phyloP scores from a whole-genome alignment of 495 filamentous ascomycete genomes.

The Massariosphaeria phaeospora region DNA sequence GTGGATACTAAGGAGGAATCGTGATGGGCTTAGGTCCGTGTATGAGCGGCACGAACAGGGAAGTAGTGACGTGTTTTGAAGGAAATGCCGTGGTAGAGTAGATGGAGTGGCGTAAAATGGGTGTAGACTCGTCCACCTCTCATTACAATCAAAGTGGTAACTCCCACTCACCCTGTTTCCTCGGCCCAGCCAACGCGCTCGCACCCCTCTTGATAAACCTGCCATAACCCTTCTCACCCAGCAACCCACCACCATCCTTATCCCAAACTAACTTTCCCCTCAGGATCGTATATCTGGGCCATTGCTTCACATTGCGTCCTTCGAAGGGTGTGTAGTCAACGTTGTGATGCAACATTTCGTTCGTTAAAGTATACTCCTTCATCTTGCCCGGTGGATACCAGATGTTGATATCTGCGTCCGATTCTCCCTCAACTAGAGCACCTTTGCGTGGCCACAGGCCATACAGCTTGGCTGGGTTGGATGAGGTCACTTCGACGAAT shows the following conservation, averaged over 20 bases:
- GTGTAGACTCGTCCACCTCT: background rate
- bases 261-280: slow-evolving; percentile 56
- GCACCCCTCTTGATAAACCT: slow-evolving; percentile 50
- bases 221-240: slow-evolving; percentile 50
- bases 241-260: slow-evolving; percentile 47
- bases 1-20: too few relatives aligned
- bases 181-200: slow-evolving; percentile 40
- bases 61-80: too few relatives aligned
- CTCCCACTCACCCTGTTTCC: slow-evolving; percentile 26
- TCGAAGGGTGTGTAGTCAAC: slow-evolving; percentile 61
- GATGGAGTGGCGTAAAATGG: background rate
- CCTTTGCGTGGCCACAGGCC: slow-evolving; percentile 55
- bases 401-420: slow-evolving; percentile 51
- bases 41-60: too few relatives aligned
- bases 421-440: slow-evolving; percentile 50
- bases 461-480: slow-evolving; percentile 59
- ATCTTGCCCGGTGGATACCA: slow-evolving; percentile 49
- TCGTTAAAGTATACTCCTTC: slow-evolving; percentile 44
- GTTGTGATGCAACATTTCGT: slow-evolving; percentile 54
- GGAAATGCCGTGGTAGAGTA: background rate
- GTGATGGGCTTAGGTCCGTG: too few relatives aligned
- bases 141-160: slow-evolving; percentile 12
- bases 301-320: slow-evolving; percentile 51
- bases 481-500: slow-evolving; percentile 55
- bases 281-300: slow-evolving; percentile 58